Evolutionary conservation across 495 filamentous ascomycete species (phyloP), one percentile per base, ranked within the genome.

Genomic region (Letharia columbiana): DNA sequence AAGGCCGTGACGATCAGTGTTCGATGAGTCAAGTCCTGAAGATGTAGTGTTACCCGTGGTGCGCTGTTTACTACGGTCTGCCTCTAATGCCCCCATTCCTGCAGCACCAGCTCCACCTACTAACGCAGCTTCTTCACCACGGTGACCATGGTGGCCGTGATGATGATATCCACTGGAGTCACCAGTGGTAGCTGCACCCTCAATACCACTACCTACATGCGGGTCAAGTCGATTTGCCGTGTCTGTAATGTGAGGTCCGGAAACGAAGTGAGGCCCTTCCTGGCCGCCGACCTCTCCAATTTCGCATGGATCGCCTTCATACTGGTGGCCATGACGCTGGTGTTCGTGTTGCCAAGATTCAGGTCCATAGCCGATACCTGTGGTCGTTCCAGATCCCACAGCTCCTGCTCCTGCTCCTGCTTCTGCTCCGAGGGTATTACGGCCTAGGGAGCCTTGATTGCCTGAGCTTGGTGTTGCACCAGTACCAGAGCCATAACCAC

Each of bases 211-310:
- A 28, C 33, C 77, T 23, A 83, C 76, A 50, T 80, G 77, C 37
- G 83, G 83, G 67, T 86, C 83, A 35, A 73, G 67, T 66, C 77
- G 75, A 73, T 82, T 82, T 52, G 69, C 75, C 20, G 79, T 58
- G 69, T 82, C 79, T 66, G 76, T 78, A 54, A 70, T 33, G 56
- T 82, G 80, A 44, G 78, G 80, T 23, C 79, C 80, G 17, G 75
- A 70, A 37, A 75, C 76, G 31, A 68, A 69, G 60, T 71, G 69
- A 17, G 64, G 60, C 37, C n/a, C 62, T 33, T 67, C 73, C 40
- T 69, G 61, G 13, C 70, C 67, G 49, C 69, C 69, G 42, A 71
- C 56, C 39, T 68, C 77, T 49, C 71, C 76, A 49, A 75, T 74
- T 67, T 75, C 80, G 64, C 74, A 69, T 23, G 72, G 74, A 63